Conservation (phyloP, 1,284 basidiomycete genomes). For the Rhodotorula sp. region DNA sequence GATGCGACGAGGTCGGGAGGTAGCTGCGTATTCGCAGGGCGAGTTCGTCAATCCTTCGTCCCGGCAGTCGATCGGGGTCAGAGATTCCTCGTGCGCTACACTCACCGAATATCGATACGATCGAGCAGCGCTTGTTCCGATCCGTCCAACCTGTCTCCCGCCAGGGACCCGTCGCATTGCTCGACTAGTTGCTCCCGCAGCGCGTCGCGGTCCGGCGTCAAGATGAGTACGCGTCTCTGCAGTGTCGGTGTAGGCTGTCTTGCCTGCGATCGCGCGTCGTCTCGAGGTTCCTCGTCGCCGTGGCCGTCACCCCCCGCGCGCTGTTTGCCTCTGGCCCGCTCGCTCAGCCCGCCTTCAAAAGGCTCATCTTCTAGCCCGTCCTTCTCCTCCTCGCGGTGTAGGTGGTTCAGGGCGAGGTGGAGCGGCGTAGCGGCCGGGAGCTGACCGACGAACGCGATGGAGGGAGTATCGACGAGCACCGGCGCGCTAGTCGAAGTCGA, state of each 20-base stretch:
- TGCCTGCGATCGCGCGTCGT: no score
- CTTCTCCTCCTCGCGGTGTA: not conserved
- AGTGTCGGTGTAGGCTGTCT: not conserved
- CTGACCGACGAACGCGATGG: constrained; percentile 26
- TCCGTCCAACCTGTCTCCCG: not conserved
- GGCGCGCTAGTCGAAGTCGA: not conserved
- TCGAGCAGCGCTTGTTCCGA: constrained; percentile 7
- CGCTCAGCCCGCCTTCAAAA: not conserved
- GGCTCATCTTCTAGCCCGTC: fast-evolving
- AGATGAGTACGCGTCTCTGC: constrained; percentile 18
- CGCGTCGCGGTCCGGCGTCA: constrained; percentile 11
- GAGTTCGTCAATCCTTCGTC: no score
- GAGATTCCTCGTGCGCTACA: no score
- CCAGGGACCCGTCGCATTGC: constrained; percentile 27
- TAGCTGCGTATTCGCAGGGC: constrained; percentile 5
- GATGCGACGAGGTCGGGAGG: constrained; percentile 27
- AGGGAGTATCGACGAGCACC: not conserved
- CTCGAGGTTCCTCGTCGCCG: not conserved
- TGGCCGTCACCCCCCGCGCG: not conserved
- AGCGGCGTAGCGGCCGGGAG: constrained; percentile 18
- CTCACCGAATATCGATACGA: constrained; percentile 26
- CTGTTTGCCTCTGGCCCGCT: constrained; percentile 14
- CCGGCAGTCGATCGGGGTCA: no score
- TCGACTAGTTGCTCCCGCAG: constrained; percentile 10
- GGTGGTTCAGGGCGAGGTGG: constrained; percentile 31